Evolutionary conservation across 176 grass and related monocot species (phyloP).

Genomic region (Triticum urartu): DNA sequence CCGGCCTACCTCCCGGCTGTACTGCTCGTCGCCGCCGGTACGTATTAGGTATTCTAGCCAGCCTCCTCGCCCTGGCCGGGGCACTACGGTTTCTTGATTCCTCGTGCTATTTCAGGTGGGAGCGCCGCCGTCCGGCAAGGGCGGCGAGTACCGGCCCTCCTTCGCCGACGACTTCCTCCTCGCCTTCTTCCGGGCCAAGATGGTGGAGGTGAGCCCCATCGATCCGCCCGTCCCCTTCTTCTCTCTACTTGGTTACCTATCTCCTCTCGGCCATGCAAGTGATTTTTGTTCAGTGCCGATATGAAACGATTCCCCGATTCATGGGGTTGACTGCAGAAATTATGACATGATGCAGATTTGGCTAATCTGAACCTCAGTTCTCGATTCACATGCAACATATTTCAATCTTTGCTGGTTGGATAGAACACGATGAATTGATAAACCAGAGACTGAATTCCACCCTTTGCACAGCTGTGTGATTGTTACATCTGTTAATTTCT

Average conservation of each 20-base stretch:
- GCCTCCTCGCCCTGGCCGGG: not conserved
- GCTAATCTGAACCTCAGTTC: not conserved
- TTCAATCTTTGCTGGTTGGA: not conserved
- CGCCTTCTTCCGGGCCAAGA: constrained; percentile 44
- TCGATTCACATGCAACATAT: not conserved
- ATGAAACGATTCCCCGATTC: not conserved
- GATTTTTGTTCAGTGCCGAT: not conserved
- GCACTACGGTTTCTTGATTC: not conserved
- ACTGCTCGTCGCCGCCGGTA: constrained; percentile 37
- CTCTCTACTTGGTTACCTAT: not conserved
- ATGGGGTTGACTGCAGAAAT: not conserved
- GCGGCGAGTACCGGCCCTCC: constrained; percentile 21
- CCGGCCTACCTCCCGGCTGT: not conserved
- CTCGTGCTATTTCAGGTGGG: not conserved
- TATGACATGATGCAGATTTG: not conserved
- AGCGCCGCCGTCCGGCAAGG: not conserved
- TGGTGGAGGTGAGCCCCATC: constrained; percentile 53
- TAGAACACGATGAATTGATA: not conserved
- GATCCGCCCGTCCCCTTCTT: not conserved
- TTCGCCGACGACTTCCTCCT: constrained; percentile 42
- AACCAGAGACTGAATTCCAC: not conserved
- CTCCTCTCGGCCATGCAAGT: not conserved
- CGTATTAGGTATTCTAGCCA: not conserved
- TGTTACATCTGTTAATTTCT: constrained; percentile 28
- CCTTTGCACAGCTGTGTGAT: not conserved